Base-by-base conservation (phyloP, 495 filamentous ascomycete genomes). In the Penicillium paxilli region DNA sequence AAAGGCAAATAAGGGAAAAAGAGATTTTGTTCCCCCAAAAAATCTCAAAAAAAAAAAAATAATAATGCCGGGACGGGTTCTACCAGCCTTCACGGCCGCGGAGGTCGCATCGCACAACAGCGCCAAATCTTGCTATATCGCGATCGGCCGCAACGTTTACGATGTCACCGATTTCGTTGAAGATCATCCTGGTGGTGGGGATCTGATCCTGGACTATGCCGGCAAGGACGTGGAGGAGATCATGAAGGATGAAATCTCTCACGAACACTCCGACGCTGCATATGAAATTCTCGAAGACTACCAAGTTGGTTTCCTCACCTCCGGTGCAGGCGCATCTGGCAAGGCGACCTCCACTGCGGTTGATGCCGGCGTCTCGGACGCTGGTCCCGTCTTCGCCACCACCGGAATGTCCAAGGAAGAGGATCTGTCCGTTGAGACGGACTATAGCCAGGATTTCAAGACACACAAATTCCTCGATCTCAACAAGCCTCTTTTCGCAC, bases 381-480 rank as follows among this genome's bases (percentile, higher is more conserved):
- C 80, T 47, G 64, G 72, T 54, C 76, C 68, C 4, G 63, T 91
- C 5, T 91, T 87, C 61, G 80, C 81, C n/a, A 76, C 79, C 22
- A 97, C 92, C 4, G 91, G 91, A 60, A 86, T 97, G 85, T 87
- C 89, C 26, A 83, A 78, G 33, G 93, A 82, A 57, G 93, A 93
- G 59, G 93, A 97, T 57, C 70, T 98, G 52, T 89, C 82, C 44
- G 84, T 88, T 64, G 90, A 94, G 25, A 98, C 95, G 2, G 90
- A 99, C 62, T 66, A 78, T 51, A 63, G 51, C 22, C 66, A 69
- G 23, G 95, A 98, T 66, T 97, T 87, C 71, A 83, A 87, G 67
- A 86, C 78, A 24, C 87, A 96, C 81, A 92, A 92, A 68, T 99
- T 99, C 67, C 77, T 99, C 51, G 94, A 99, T 71, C 79, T 99